Base-by-base conservation (phyloP, 768 basidiomycete species). In the Auriscalpium orientale region DNA sequence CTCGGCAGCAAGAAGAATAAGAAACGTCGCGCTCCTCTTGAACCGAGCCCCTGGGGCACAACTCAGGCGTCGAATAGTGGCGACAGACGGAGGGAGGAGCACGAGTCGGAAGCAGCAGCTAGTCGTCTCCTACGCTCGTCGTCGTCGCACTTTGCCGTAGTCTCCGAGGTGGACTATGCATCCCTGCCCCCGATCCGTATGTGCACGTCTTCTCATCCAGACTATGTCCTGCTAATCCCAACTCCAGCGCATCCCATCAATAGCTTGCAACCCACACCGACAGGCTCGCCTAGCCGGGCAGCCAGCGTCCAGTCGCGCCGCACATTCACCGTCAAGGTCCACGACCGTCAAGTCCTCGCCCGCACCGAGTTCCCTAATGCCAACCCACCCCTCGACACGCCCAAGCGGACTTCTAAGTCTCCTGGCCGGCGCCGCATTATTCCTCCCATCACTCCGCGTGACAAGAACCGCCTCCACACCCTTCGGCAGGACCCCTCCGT, bases 401-500 rank as follows among this genome's bases (percentile, higher is more conserved):
- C 55, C 54, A 65, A 57, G 56, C 55, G 38, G n/a, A 40, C 33
- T 11, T 57, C 60, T 38, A 40, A 46, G 11, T 36, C 48, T 13
- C 69, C 68, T 48, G 64, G 58, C 36, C 62, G 28, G 63, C 64
- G 49, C 62, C 64, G 51, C 60, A 70, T 71, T 66, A 59, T 66
- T 58, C 34, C 61, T 58, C 78, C 70, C 34, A 68, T 69, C 67
- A 76, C 70, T 36, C 76, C 66, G 56, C 72, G 74, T 40, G 79
- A 79, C 59, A 72, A 68, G 72, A 76, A 72, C 57, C 80, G 85
- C 33, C 71, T 86, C 10, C 68, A 79, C 12, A 71, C 78, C 20
- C 75, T 91, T 47, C 83, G 84, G 46, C 82, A 83, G 28, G 88
- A 91, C 58, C 88, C 89, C 3, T 91, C 89, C 20, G 86, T 91